Evolutionary conservation across 208 protist species (phyloP).

Genomic region (Leishmania guyanensis): DNA sequence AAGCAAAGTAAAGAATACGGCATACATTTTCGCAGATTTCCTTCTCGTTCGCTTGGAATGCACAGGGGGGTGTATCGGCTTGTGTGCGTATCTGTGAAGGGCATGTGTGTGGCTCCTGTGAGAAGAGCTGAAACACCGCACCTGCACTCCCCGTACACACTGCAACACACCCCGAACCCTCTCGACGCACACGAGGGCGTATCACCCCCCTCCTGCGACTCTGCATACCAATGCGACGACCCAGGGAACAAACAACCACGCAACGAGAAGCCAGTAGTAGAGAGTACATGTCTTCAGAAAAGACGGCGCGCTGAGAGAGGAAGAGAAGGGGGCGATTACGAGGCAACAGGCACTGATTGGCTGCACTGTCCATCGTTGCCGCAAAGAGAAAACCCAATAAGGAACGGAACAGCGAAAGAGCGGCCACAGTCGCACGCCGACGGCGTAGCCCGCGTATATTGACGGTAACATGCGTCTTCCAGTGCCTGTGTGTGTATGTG

Average conservation of each 20-base stretch:
- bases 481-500: neutral
- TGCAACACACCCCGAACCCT: neutral
- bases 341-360: neutral
- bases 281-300: neutral
- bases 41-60: neutral
- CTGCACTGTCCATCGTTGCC: neutral
- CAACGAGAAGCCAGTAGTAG: neutral
- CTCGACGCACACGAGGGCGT: neutral
- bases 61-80: neutral
- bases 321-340: neutral
- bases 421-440: neutral
- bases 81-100: neutral
- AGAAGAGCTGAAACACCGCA: slow-evolving; percentile 5
- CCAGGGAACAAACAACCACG: neutral
- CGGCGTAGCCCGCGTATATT: neutral
- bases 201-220: neutral
- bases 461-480: neutral
- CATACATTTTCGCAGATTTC: neutral
- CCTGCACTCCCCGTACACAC: neutral
- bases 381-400: slow-evolving; percentile 4
- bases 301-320: neutral
- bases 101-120: neutral
- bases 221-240: neutral
- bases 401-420: neutral
- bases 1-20: neutral